Conservation (phyloP, 768 basidiomycete genomes). For the Trametes punicea region DNA sequence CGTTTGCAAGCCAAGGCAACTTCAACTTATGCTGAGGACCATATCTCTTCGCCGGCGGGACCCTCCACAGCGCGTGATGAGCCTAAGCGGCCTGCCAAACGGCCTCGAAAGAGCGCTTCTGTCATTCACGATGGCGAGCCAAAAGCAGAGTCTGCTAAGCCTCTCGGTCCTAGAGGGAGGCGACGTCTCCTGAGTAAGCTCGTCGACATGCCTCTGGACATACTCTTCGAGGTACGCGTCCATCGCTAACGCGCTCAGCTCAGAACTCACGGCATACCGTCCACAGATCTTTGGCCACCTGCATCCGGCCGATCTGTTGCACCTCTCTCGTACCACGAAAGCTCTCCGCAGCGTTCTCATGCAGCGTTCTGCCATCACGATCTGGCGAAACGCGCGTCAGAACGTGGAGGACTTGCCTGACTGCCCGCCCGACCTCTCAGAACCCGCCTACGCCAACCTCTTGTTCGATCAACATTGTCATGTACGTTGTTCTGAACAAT, state of each 20-base stretch:
- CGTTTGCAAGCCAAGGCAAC: conserved; percentile 4
- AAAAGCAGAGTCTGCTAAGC: neutral
- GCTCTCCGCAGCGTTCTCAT: conserved; percentile 11
- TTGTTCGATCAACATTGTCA: conserved; percentile 33
- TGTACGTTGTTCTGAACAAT: conserved; percentile 16
- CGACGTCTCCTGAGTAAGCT: conserved; percentile 12
- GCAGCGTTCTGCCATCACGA: conserved; percentile 4
- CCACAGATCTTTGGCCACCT: conserved; percentile 9
- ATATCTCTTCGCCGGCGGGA: neutral
- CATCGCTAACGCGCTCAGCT: neutral
- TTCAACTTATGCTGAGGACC: neutral
- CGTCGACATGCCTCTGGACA: conserved; percentile 18
- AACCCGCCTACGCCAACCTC: conserved; percentile 19
- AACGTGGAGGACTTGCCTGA: conserved; percentile 5
- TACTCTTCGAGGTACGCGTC: conserved; percentile 8
- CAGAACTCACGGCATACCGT: neutral
- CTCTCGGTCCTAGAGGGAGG: neutral
- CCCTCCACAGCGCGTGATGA: neutral
- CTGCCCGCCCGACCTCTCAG: conserved; percentile 11
- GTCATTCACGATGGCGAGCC: neutral
- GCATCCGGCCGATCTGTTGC: conserved; percentile 7
- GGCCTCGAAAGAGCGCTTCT: neutral
- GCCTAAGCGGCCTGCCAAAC: neutral
- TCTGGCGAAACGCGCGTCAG: conserved; percentile 6
- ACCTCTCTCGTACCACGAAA: conserved; percentile 13